A percentile compares a stretch with the other conserved stretches of the same genome.
Evolutionary conservation across 768 basidiomycete genomes (phyloP).

Genomic region (Fistulinella prunicolor): DNA sequence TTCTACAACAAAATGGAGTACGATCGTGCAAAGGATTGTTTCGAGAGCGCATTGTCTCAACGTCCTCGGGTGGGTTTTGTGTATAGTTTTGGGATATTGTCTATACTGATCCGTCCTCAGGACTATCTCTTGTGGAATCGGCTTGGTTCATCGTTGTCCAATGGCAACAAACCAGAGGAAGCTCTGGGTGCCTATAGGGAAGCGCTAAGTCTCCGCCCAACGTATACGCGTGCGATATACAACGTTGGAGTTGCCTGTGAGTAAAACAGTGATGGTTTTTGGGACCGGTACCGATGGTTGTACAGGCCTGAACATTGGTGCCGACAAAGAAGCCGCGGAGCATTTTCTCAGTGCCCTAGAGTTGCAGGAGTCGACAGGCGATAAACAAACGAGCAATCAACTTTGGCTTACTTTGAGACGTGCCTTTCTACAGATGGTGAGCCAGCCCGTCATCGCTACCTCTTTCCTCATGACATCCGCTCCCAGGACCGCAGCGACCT

Average conservation of each 20-base stretch:
- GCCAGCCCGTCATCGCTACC: not conserved
- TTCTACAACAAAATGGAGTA: slow-evolving; percentile 89
- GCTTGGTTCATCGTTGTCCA: slow-evolving; percentile 90
- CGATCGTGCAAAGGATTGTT: slow-evolving; percentile 90
- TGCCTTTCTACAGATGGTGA: slow-evolving; percentile 76
- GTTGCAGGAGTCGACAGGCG: slow-evolving; percentile 67
- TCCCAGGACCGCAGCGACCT: slow-evolving; percentile 75
- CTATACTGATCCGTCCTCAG: slow-evolving; percentile 31
- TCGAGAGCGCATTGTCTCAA: slow-evolving; percentile 78
- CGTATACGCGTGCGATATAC: slow-evolving; percentile 95
- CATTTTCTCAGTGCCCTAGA: slow-evolving; percentile 86
- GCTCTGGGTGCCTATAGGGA: slow-evolving; percentile 87
- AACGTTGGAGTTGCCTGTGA: slow-evolving; percentile 97
- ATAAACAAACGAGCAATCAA: slow-evolving; percentile 73
- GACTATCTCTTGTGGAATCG: slow-evolving; percentile 97
- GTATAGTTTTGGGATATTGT: not conserved
- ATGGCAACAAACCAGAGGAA: slow-evolving; percentile 92
- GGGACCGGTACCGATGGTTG: slow-evolving; percentile 3
- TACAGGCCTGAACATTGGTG: slow-evolving; percentile 91
- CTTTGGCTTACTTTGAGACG: slow-evolving; percentile 89
- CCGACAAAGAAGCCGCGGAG: slow-evolving; percentile 92
- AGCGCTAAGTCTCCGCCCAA: slow-evolving; percentile 86
- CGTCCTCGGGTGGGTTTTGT: slow-evolving; percentile 59
- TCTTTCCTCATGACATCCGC: not conserved
- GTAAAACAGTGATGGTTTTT: slow-evolving; percentile 31